Conservation (phyloP, 441 rosid genomes). For the Heliophila coronopifolia region DNA sequence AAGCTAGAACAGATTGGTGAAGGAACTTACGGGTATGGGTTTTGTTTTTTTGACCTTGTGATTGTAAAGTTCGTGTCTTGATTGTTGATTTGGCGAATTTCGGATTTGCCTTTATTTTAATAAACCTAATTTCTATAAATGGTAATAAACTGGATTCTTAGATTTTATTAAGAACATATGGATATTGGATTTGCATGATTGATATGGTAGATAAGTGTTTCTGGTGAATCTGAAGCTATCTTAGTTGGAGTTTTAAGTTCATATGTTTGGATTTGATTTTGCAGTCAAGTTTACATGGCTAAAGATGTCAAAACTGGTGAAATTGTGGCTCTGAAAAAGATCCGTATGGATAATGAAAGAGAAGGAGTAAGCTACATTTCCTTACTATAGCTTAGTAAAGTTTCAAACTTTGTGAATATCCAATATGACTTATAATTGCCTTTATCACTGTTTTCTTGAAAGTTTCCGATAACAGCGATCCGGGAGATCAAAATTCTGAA, state of each 20-base stretch:
- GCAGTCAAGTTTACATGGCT: slow-evolving; percentile 93
- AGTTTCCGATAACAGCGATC: slow-evolving; percentile 95
- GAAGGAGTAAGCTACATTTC: slow-evolving; percentile 37
- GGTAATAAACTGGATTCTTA: neutral
- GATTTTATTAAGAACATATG: slow-evolving; percentile 2
- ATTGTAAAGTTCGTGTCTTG: neutral
- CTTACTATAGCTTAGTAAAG: neutral
- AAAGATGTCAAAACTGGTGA: slow-evolving; percentile 33
- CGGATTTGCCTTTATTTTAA: neutral
- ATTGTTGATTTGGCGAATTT: neutral
- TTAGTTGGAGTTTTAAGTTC: neutral
- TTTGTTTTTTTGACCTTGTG: too few species aligned
- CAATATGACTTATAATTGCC: neutral
- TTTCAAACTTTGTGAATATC: neutral
- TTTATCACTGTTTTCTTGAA: slow-evolving; percentile 15
- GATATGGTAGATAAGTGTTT: neutral
- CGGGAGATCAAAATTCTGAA: slow-evolving; percentile 88
- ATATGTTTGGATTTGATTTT: slow-evolving; percentile 20
- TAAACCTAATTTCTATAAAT: neutral
- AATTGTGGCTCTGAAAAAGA: slow-evolving; percentile 32
- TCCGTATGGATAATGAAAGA: slow-evolving; percentile 33
- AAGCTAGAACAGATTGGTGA: slow-evolving; percentile 89
- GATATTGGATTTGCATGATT: neutral
- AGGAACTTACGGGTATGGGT: slow-evolving; percentile 92
- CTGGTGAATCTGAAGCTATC: neutral